These are phyloP conservation scores for Aspergillus baeticus DNA, from an alignment of 495 filamentous ascomycete genomes.

Conservation along the genomic window DNA sequence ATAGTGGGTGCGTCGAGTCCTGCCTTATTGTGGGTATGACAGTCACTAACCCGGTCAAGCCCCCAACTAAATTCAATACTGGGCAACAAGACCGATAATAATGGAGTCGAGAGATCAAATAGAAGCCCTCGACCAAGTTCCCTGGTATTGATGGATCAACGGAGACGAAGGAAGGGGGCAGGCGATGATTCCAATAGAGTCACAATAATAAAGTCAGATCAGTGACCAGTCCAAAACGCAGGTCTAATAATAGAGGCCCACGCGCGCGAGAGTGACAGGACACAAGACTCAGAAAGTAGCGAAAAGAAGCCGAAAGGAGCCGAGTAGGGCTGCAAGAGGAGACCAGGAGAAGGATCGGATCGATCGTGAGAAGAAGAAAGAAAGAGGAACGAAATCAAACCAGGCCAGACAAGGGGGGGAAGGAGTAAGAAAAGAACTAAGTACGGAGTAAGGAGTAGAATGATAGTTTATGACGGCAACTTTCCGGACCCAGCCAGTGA, in stretches of 20 bases:
- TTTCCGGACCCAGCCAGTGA: no score
- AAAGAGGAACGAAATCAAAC: not conserved
- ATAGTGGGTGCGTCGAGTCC: slow-evolving; percentile 13
- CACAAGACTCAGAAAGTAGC: not conserved
- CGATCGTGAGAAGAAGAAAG: slow-evolving; percentile 1
- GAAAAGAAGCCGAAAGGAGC: slow-evolving; percentile 1
- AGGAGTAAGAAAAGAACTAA: slow-evolving; percentile 3
- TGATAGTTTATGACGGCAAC: slow-evolving; percentile 19
- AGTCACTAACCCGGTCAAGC: slow-evolving; percentile 23
- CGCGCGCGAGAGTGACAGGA: slow-evolving; percentile 4
- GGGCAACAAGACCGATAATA: slow-evolving; percentile 3
- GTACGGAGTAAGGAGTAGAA: slow-evolving; percentile 8
- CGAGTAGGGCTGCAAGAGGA: not conserved
- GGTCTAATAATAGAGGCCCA: slow-evolving; percentile 14
- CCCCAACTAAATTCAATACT: slow-evolving; percentile 18
- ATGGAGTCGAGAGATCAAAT: slow-evolving; percentile 4
- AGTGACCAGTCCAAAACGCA: slow-evolving; percentile 11
- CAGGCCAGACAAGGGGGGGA: not conserved
- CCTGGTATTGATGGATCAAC: slow-evolving; percentile 14
- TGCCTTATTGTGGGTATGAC: slow-evolving; percentile 28
- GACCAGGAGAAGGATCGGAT: not conserved
- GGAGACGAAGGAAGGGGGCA: slow-evolving; percentile 11
- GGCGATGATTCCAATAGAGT: slow-evolving; percentile 12
- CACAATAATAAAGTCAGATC: slow-evolving; percentile 11
- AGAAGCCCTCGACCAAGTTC: not conserved